phyloP scores from a whole-genome alignment of 1,284 basidiomycete genomes.

The Austropuccinia psidii region DNA sequence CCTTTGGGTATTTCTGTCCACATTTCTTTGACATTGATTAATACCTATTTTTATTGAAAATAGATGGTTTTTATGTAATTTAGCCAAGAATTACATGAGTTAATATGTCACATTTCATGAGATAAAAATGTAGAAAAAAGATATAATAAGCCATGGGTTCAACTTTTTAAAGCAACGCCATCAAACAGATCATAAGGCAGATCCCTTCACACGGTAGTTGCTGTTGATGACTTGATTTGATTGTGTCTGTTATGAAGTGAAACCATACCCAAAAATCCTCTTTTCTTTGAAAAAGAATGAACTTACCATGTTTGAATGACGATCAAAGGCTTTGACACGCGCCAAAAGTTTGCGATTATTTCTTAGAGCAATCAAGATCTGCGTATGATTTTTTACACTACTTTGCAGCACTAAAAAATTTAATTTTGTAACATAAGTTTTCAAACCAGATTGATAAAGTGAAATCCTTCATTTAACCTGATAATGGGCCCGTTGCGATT shows the following conservation, averaged over 20 bases:
- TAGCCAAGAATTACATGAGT: neutral
- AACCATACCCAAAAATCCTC: too few relatives aligned
- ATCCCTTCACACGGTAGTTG: too few relatives aligned
- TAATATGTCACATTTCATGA: neutral
- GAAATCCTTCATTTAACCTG: neutral
- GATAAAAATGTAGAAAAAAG: neutral
- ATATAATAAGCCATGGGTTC: too few relatives aligned
- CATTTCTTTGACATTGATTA: constrained; percentile 58
- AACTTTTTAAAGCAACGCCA: too few relatives aligned
- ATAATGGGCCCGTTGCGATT: constrained; percentile 52
- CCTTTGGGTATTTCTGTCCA: constrained; percentile 98
- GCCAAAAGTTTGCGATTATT: constrained; percentile 99
- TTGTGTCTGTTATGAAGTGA: too few relatives aligned
- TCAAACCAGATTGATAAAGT: constrained; percentile 38
- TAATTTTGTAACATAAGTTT: constrained; percentile 54
- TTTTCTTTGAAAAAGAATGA: too few relatives aligned
- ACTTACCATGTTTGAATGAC: constrained; percentile 95
- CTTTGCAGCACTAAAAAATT: constrained; percentile 96
- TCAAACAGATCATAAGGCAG: too few relatives aligned
- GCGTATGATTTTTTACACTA: constrained; percentile 93
- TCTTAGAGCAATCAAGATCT: constrained; percentile 90
- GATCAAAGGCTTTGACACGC: constrained; percentile 96
- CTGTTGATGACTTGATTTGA: too few relatives aligned
- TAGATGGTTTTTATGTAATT: neutral
- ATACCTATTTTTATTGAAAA: neutral